A percentile compares a stretch with the other conserved stretches of the same genome.
These are phyloP conservation scores for Penicillium sp. DNA, from an alignment of 2,329 filamentous ascomycete species.

Conservation along the genomic window DNA sequence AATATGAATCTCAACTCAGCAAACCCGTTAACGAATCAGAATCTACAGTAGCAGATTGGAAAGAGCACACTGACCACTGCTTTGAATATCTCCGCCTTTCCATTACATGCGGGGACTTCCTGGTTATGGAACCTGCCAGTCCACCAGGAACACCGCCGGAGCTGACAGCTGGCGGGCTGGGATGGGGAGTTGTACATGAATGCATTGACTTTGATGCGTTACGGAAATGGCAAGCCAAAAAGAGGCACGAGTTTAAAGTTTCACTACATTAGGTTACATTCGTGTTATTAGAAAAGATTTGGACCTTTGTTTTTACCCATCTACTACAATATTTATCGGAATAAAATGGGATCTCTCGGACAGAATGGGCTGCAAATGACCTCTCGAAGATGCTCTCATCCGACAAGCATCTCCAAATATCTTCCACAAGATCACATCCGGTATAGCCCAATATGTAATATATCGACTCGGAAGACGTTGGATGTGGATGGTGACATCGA, in stretches of 20 bases:
- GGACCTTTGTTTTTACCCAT: background rate
- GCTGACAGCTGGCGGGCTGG: background rate
- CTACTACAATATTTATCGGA: too few species aligned
- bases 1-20: background rate
- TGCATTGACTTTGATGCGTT: background rate
- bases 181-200: background rate
- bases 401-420: too few species aligned
- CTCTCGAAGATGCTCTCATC: too few species aligned
- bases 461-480: too few species aligned
- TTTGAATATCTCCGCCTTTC: background rate
- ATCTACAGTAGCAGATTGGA: background rate
- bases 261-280: background rate
- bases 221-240: background rate
- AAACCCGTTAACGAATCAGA: background rate
- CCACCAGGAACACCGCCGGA: background rate
- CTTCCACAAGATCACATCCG: too few species aligned
- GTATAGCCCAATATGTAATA: too few species aligned
- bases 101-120: background rate
- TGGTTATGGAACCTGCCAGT: background rate
- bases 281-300: background rate
- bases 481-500: too few species aligned
- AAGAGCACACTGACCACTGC: background rate
- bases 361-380: too few species aligned
- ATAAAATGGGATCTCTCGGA: too few species aligned
- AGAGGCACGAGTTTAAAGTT: background rate